These are phyloP conservation scores for Aspergillus texensis DNA, from an alignment of 2,329 filamentous ascomycete species.

Conservation along the genomic window DNA sequence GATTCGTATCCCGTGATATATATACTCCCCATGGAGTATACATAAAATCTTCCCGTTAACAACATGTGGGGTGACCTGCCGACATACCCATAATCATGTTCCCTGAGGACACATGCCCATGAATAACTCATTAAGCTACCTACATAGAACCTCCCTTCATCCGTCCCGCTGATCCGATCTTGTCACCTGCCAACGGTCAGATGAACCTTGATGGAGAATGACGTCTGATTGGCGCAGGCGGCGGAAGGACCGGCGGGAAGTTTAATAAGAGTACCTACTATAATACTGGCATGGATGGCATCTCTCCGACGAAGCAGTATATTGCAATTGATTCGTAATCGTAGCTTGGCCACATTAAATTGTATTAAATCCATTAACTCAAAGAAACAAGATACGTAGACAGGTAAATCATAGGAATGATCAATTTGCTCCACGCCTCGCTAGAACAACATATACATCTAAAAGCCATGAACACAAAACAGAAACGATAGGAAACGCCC, in stretches of 20 bases:
- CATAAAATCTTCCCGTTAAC: background rate
- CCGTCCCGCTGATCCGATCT: slow-evolving; percentile 25
- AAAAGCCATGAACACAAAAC: slow-evolving; percentile 9
- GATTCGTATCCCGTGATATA: background rate
- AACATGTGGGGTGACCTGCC: background rate
- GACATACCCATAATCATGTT: background rate
- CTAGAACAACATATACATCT: slow-evolving; percentile 24
- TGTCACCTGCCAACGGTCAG: slow-evolving; percentile 8
- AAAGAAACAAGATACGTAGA: background rate
- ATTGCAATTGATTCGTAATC: background rate
- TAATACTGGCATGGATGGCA: background rate
- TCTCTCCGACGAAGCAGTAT: background rate
- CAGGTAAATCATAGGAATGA: slow-evolving; percentile 6
- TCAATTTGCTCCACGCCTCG: slow-evolving; percentile 20
- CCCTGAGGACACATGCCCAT: too few species aligned
- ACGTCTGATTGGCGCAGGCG: background rate
- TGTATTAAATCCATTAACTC: background rate
- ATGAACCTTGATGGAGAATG: slow-evolving; percentile 1
- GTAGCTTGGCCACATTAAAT: background rate
- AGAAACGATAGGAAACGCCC: slow-evolving; percentile 14
- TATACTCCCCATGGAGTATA: background rate
- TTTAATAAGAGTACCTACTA: background rate
- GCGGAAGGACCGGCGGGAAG: background rate
- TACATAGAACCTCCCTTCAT: slow-evolving; percentile 19
- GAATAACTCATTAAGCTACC: background rate